These are phyloP conservation scores for Spirogloea muscicola DNA, from an alignment of 139 green algal species.

Conservation along the genomic window DNA sequence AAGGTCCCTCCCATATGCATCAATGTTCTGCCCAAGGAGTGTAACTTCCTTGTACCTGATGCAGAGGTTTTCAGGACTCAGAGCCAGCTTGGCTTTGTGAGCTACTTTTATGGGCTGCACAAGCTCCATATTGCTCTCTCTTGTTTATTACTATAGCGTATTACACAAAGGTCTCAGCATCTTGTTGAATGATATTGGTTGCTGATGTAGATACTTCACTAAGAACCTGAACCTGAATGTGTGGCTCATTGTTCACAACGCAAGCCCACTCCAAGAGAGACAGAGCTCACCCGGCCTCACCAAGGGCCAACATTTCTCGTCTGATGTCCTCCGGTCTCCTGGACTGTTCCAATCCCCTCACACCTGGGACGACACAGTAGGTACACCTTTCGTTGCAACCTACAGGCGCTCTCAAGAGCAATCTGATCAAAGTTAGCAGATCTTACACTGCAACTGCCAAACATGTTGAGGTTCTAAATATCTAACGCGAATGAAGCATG, in stretches of 20 bases:
- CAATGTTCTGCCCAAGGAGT: slow-evolving; percentile 95
- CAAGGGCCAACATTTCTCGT: slow-evolving; percentile 77
- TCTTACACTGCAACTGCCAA: no score
- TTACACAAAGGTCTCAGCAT: no score
- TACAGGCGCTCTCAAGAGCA: slow-evolving; percentile 5
- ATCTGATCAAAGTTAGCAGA: no score
- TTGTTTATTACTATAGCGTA: no score
- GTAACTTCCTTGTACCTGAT: slow-evolving; percentile 93
- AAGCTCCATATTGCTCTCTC: no score
- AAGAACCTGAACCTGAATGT: background rate
- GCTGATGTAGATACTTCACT: no score
- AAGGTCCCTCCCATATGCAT: slow-evolving; percentile 92
- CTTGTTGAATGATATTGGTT: no score
- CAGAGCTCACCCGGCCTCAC: slow-evolving; percentile 66
- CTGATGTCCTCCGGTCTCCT: slow-evolving; percentile 73
- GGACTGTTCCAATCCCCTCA: slow-evolving; percentile 87
- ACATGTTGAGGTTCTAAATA: no score
- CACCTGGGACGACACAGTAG: slow-evolving; percentile 97
- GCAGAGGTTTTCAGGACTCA: background rate
- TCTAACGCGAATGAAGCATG: no score
- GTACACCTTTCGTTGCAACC: slow-evolving; percentile 97
- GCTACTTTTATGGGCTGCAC: background rate
- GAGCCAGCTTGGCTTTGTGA: slow-evolving; percentile 39
- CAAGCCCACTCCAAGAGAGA: background rate
- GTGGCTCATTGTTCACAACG: background rate